phyloP scores from a whole-genome alignment of 495 filamentous ascomycete species.

The Aspergillus haitiensis region DNA sequence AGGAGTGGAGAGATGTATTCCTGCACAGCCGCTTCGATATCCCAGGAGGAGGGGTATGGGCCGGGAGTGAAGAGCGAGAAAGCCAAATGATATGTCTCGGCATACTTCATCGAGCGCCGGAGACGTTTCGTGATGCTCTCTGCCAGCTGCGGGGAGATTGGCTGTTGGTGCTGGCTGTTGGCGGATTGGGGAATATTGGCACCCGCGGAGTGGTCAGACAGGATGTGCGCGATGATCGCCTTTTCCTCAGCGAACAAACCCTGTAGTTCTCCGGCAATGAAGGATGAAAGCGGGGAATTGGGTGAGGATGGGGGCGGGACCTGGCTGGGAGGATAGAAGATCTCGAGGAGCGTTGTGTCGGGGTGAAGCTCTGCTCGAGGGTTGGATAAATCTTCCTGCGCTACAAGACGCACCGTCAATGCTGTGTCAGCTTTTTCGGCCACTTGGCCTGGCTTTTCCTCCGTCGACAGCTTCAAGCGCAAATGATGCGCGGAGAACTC shows the following conservation, averaged over 20 bases:
- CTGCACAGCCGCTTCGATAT: constrained; percentile 78
- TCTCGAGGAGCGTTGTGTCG: constrained; percentile 70
- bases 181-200: constrained; percentile 37
- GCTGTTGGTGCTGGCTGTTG: constrained; percentile 25
- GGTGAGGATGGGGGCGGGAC: constrained; percentile 66
- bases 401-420: constrained; percentile 67
- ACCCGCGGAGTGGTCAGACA: constrained; percentile 50
- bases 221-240: constrained; percentile 78
- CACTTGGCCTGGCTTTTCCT: constrained; percentile 16
- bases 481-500: constrained; percentile 91
- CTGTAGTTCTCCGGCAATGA: constrained; percentile 76
- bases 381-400: constrained; percentile 55
- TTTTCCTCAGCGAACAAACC: constrained; percentile 85
- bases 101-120: constrained; percentile 83
- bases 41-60: constrained; percentile 80
- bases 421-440: constrained; percentile 53
- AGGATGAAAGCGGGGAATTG: constrained; percentile 73
- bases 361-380: constrained; percentile 62
- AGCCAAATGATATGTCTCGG: constrained; percentile 91
- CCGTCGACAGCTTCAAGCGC: constrained; percentile 66
- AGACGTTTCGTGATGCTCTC: constrained; percentile 60
- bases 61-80: constrained; percentile 90
- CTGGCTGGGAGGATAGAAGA: constrained; percentile 76
- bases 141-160: constrained; percentile 46
- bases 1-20: constrained; percentile 82